These are phyloP conservation scores for Kodamaea sp. DNA, from an alignment of 1,139 yeast species.

Conservation along the genomic window DNA sequence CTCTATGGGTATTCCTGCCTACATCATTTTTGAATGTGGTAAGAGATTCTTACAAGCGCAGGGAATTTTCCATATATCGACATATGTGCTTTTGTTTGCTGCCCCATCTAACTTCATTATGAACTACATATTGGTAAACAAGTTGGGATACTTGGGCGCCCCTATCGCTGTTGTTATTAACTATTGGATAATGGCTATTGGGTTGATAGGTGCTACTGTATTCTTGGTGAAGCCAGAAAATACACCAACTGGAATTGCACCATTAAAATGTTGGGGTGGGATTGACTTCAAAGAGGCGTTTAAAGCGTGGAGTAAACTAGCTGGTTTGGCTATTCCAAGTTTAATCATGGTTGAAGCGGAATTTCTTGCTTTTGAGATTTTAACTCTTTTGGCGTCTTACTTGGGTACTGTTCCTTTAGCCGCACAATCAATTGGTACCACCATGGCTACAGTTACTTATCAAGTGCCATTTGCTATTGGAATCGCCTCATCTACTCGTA, in stretches of 20 bases:
- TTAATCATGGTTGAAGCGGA: slow-evolving; percentile 73
- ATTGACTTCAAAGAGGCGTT: slow-evolving; percentile 28
- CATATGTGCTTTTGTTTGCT: slow-evolving; percentile 47
- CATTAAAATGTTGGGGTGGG: slow-evolving; percentile 37
- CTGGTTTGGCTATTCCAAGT: slow-evolving; percentile 63
- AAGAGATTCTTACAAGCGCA: slow-evolving; percentile 53
- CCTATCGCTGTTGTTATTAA: slow-evolving; percentile 57
- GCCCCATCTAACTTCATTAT: slow-evolving; percentile 53
- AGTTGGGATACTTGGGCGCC: slow-evolving; percentile 50
- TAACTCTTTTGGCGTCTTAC: slow-evolving; percentile 61
- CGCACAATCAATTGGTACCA: slow-evolving; percentile 55
- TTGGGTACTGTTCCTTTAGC: slow-evolving; percentile 54
- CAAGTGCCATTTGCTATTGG: slow-evolving; percentile 60
- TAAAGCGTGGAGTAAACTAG: slow-evolving; percentile 45
- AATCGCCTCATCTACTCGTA: slow-evolving; percentile 56
- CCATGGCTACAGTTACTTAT: slow-evolving; percentile 50
- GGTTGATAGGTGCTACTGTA: slow-evolving; percentile 39
- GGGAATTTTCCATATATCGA: slow-evolving; percentile 51
- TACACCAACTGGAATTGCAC: slow-evolving; percentile 40
- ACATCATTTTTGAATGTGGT: slow-evolving; percentile 51
- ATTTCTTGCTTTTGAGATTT: slow-evolving; percentile 66
- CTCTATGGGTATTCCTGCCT: slow-evolving; percentile 56
- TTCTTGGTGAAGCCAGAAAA: slow-evolving; percentile 34
- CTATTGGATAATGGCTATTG: slow-evolving; percentile 54
- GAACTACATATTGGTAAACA: slow-evolving; percentile 44